Evolutionary conservation across 2,329 filamentous ascomycete genomes (phyloP).

Genomic region (Aspergillus latus): DNA sequence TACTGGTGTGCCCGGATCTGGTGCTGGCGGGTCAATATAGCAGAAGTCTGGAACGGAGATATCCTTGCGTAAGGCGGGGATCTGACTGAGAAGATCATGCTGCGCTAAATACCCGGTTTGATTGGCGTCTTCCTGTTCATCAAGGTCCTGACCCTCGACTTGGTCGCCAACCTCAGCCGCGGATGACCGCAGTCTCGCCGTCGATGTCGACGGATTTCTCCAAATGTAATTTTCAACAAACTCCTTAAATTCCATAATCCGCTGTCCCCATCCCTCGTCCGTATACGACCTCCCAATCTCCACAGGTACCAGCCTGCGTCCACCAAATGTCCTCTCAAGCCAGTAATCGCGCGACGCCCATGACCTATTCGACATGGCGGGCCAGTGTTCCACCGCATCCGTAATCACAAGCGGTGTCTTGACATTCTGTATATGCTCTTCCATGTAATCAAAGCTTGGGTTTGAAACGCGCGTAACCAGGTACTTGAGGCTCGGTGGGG

Average conservation of each 20-base stretch:
- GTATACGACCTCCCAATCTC: conserved; percentile 87
- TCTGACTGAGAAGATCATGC: conserved; percentile 80
- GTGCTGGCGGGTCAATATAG: conserved; percentile 65
- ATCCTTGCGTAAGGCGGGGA: conserved; percentile 73
- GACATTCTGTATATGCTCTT: conserved; percentile 55
- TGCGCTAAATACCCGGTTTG: conserved; percentile 82
- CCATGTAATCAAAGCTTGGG: conserved; percentile 61
- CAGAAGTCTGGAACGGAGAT: conserved; percentile 82
- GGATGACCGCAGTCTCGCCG: not conserved
- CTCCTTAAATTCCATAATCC: conserved; percentile 69
- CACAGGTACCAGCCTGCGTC: conserved; percentile 77
- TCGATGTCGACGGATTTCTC: conserved; percentile 19
- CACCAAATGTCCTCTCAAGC: conserved; percentile 69
- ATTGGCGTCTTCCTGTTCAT: conserved; percentile 16
- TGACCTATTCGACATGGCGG: conserved; percentile 64
- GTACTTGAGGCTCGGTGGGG: conserved; percentile 34
- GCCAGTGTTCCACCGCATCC: conserved; percentile 68
- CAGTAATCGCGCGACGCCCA: conserved; percentile 79
- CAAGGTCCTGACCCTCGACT: not conserved
- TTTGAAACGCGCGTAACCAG: conserved; percentile 43
- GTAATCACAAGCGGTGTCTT: conserved; percentile 68
- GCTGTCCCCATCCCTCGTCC: conserved; percentile 79
- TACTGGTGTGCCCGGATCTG: conserved; percentile 51
- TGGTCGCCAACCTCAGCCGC: not conserved
- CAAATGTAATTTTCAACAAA: conserved; percentile 67